Evolutionary conservation across 805 yeast species (phyloP).

Genomic region (Myxozyma kluyveri): DNA sequence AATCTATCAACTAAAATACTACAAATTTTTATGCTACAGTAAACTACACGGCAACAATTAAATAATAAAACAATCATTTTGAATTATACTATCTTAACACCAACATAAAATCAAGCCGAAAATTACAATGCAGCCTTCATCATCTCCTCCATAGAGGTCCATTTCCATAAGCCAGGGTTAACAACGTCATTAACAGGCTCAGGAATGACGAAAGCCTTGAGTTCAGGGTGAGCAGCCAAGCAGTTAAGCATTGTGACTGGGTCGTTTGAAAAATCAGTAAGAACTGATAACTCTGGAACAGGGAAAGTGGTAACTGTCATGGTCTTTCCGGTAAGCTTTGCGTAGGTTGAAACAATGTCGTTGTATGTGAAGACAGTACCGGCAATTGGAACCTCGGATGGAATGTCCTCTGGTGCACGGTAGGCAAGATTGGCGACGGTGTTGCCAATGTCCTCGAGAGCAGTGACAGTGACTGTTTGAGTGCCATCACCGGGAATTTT

Average conservation of each 20-base stretch:
- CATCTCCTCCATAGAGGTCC: conserved; percentile 24
- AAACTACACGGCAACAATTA: no score
- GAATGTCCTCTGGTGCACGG: conserved; percentile 29
- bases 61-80: no score
- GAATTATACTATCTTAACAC: no score
- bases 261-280: conserved; percentile 2
- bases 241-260: neutral
- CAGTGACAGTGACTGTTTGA: conserved; percentile 26
- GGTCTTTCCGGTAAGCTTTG: conserved; percentile 28
- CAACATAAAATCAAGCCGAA: no score
- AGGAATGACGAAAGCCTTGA: conserved; percentile 2
- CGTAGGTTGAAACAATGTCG: conserved; percentile 27
- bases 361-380: conserved; percentile 26
- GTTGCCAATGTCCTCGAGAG: conserved; percentile 32
- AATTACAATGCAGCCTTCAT: no score
- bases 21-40: no score
- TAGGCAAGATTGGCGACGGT: conserved; percentile 32
- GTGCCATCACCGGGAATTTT: conserved; percentile 26
- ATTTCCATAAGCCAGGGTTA: conserved; percentile 33
- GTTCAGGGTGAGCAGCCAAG: conserved; percentile 21
- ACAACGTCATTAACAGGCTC: conserved; percentile 30
- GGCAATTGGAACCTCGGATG: conserved; percentile 27
- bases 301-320: neutral
- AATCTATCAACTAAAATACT: no score
- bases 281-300: neutral